Base-by-base conservation (phyloP, 129 eudicot genomes). In the Chrysanthemum makinoi region DNA sequence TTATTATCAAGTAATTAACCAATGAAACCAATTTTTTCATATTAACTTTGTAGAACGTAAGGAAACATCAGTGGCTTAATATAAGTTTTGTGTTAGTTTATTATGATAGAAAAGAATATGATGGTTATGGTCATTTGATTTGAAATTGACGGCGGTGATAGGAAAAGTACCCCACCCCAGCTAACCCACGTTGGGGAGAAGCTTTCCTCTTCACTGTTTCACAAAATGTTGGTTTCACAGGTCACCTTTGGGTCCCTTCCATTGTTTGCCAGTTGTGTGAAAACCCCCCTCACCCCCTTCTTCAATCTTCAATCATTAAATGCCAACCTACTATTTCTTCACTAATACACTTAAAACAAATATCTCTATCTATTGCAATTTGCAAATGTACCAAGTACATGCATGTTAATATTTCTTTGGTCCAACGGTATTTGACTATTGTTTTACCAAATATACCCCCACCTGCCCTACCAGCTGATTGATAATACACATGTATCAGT, bases 101-200 rank as follows among this genome's bases (percentile, higher is more conserved):
- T 7, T 54, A 6, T n/a, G 60, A 17, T n/a, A 0, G 22, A 53
- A 53, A 6, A 39, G 9, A 39, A 6, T 39, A 7, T 39, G 2
- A 39, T 39, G 59, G 20, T 58, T 58, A 58, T 17, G 24, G 24
- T 20, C 6, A 58, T 58, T 58, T 58, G 63, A 58, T 22, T 58
- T 10, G 10, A 58, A 70, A 77, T 76, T 76, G 80, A 68, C 75
- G 80, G 75, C 75, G 75, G 70, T 43, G 19, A 54, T 35, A 43
- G 30, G 61, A 10, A 77, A 70, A 30, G 35, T 30, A 64, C 60
- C 72, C 76, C 76, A 70, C 76, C 77, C 77, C 81, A 77, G 81
- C 81, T 71, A 77, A 77, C 81, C 81, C 81, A 77, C 77, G 81
- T 77, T 77, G 39, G 65, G 61, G 72, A 70, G 81, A 77, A 77